phyloP scores from a whole-genome alignment of 2,329 filamentous ascomycete species.

The Diplodia intermedia region DNA sequence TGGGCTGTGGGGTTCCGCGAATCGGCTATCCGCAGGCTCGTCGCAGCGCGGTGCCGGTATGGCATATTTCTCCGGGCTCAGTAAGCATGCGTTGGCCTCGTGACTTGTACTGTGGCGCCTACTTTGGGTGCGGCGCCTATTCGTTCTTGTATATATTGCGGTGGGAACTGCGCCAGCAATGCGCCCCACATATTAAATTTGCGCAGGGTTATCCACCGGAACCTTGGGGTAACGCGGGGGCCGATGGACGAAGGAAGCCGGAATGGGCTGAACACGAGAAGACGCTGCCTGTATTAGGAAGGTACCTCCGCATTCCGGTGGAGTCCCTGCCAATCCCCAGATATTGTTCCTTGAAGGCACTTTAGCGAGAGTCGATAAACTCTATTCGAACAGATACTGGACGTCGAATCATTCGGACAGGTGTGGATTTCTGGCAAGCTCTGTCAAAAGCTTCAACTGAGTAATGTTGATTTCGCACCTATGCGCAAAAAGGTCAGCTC shows the following conservation, averaged over 20 bases:
- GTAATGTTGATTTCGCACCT: neutral
- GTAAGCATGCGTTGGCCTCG: neutral
- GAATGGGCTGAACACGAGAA: conserved; percentile 1
- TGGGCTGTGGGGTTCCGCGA: conserved; percentile 10
- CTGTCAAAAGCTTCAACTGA: neutral
- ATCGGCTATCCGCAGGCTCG: conserved; percentile 15
- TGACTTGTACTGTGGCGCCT: conserved; percentile 2
- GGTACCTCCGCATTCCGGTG: conserved; percentile 6
- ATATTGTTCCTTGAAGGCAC: neutral
- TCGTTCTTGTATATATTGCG: conserved; percentile 1
- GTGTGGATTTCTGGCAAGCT: too few species aligned
- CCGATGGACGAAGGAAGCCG: neutral
- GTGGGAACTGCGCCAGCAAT: neutral
- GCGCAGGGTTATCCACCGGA: conserved; percentile 8
- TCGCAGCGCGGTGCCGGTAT: conserved; percentile 23
- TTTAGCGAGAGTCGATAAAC: neutral
- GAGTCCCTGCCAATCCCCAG: neutral
- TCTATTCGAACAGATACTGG: neutral
- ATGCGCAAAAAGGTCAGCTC: neutral
- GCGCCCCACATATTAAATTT: conserved; percentile 4
- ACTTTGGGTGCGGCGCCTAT: conserved; percentile 5
- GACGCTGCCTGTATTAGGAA: conserved; percentile 1
- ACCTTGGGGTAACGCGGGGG: conserved; percentile 16
- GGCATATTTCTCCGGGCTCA: conserved; percentile 25
- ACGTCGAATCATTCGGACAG: too few species aligned